Percentiles rank a stretch among this genome's conserved stretches.
Evolutionary conservation across 345 rosid species (phyloP).

Genomic region (Euphorbia peplus): DNA sequence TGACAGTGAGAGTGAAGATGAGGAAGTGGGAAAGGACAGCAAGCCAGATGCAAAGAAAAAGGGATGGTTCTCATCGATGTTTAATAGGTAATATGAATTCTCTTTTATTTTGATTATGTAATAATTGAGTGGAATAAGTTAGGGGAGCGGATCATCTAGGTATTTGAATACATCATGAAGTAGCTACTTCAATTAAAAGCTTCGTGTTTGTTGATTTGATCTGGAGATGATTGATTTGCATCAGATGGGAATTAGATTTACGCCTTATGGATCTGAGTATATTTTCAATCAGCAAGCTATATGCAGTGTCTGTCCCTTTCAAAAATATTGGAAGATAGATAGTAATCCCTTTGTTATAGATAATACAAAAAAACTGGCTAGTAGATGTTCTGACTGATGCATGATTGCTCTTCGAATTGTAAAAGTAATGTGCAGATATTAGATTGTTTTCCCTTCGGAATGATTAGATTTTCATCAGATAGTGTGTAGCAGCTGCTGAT

Average conservation of each 20-base stretch:
- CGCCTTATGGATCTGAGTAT: not conserved
- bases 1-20: conserved; percentile 82
- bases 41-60: conserved; percentile 72
- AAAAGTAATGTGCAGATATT: not conserved
- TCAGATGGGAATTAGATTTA: not conserved
- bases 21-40: conserved; percentile 48
- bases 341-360: not conserved
- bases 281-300: too few species aligned
- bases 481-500: not conserved
- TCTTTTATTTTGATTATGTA: not conserved
- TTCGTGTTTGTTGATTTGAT: not conserved
- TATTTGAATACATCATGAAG: not conserved
- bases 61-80: conserved; percentile 96
- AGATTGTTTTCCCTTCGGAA: not conserved
- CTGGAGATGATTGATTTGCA: not conserved
- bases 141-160: not conserved
- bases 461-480: not conserved
- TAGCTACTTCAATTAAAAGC: not conserved
- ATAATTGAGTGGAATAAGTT: not conserved
- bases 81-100: conserved; percentile 63
- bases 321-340: too few species aligned
- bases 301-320: not conserved
- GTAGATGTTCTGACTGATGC: not conserved
- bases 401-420: not conserved
- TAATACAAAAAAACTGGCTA: not conserved